Base-by-base conservation (phyloP, 2,329 filamentous ascomycete genomes). In the Aspergillus cejpii region DNA sequence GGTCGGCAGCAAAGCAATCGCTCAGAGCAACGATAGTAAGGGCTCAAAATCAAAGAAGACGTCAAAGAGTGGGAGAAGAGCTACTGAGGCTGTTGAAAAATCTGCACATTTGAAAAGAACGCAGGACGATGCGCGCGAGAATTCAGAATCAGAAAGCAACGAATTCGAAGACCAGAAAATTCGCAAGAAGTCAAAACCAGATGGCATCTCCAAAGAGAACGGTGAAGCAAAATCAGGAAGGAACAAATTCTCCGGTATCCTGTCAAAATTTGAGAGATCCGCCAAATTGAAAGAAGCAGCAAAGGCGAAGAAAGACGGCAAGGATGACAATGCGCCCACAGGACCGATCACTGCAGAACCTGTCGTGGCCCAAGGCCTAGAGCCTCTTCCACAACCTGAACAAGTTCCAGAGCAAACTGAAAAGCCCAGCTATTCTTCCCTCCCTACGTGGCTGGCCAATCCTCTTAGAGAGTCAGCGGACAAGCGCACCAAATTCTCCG, bases 391-490 rank as follows among this genome's bases (percentile, higher is more conserved):
- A 6, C 89, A 95, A 55, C 89, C 64, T 15, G 61, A 64, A 41
- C 79, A 78, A 0, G 73, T 80, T 1, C 70, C 75, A 1, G 76
- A 81, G 37, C 69, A 77, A 23, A 71, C 72, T 1, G 74, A 78
- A 40, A 75, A 76, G 42, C 80, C 84, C 2, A 77, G 77, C n/a
- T 89, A 87, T 64, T 83, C 88, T 23, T 85, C 85, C 1, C 73
- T 95, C 2, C 91, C 91, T 0, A 55, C 74, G 2, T 97, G 91
- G 91, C 74, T 96, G 10, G 80, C 84, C 4, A 76, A 81, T 10
- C 89, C 90, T 0, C 76, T 84, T n/a, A 76, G 78, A 20, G 80
- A 89, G 3, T 75, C 81, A 0, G 74, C 80, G 6, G 75, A 79
- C 4, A 75, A 76, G 7, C 77, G 71, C 24, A 70, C 73, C 1